These are phyloP conservation scores for Ceratobasidium theobromae DNA, from an alignment of 1,284 basidiomycete species.

Conservation along the genomic window DNA sequence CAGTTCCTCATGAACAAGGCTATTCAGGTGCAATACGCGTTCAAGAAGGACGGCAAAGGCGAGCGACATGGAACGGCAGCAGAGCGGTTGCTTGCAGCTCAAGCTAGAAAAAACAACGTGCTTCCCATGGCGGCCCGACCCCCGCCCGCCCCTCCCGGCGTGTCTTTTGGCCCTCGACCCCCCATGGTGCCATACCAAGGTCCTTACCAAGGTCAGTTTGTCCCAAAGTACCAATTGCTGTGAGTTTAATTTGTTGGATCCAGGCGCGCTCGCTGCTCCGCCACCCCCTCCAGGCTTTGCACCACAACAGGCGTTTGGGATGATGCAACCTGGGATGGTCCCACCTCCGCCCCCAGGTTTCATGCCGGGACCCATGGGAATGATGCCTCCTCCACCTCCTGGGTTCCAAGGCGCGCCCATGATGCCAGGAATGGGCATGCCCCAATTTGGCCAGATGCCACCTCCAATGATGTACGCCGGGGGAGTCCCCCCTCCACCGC, in stretches of 20 bases:
- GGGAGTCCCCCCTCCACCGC: slow-evolving; percentile 11
- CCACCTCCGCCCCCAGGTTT: slow-evolving; percentile 49
- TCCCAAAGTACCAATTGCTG: slow-evolving; percentile 39
- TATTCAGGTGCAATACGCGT: slow-evolving; percentile 94
- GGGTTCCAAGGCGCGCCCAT: slow-evolving; percentile 26
- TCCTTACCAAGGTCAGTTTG: slow-evolving; percentile 85
- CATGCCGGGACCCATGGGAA: slow-evolving; percentile 42
- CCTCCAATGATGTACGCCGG: slow-evolving; percentile 24
- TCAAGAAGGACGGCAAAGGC: slow-evolving; percentile 98
- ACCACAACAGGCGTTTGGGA: slow-evolving; percentile 50
- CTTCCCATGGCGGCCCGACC: slow-evolving; percentile 71
- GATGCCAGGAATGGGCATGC: slow-evolving; percentile 20
- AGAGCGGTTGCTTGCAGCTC: slow-evolving; percentile 90
- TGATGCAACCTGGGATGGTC: slow-evolving; percentile 47
- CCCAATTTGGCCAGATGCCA: slow-evolving; percentile 23
- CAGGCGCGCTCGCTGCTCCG: slow-evolving; percentile 69
- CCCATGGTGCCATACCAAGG: slow-evolving; percentile 55
- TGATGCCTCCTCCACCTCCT: slow-evolving; percentile 38
- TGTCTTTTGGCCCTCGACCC: slow-evolving; percentile 57
- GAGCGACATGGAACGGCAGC: slow-evolving; percentile 95
- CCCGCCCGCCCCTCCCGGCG: slow-evolving; percentile 57
- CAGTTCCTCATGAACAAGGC: slow-evolving; percentile 99
- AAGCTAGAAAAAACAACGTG: slow-evolving; percentile 93
- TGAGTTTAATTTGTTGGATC: not conserved
- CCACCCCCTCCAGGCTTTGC: slow-evolving; percentile 69